A percentile compares a stretch with the other conserved stretches of the same genome.
Conservation (phyloP, 208 protist genomes). For the Acanthamoeba castellanii region DNA sequence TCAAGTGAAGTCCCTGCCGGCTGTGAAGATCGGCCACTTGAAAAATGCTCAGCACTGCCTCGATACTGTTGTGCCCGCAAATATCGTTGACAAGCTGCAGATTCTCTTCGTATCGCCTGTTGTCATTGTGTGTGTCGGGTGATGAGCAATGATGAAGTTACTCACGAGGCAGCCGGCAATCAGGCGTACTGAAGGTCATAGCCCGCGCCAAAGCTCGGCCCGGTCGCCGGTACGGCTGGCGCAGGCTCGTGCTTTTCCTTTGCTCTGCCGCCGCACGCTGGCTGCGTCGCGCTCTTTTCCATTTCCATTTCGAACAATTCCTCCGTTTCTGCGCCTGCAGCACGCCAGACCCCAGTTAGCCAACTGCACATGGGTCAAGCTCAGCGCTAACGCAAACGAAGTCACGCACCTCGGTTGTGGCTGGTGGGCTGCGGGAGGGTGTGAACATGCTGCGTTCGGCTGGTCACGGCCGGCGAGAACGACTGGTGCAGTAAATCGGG, state of each 20-base stretch:
- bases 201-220: not conserved
- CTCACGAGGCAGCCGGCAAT: not conserved
- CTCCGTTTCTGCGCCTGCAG: not conserved
- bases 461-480: conserved; percentile 24
- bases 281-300: not conserved
- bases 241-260: not conserved
- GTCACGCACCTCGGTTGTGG: not conserved
- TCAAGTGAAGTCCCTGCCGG: conserved; percentile 24
- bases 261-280: not conserved
- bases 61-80: conserved; percentile 33
- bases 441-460: not conserved
- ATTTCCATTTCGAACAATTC: conserved; percentile 19
- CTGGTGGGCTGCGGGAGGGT: not conserved
- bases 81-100: conserved; percentile 39
- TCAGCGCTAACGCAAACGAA: not conserved
- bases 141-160: not conserved
- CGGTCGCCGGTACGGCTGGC: no score
- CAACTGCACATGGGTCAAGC: not conserved
- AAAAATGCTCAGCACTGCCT: conserved; percentile 35
- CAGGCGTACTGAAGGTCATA: not conserved
- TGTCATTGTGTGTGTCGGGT: not conserved
- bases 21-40: conserved; percentile 55
- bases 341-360: no score
- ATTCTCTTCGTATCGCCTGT: conserved; percentile 59
- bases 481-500: conserved; percentile 42